phyloP scores from a whole-genome alignment of 1,284 basidiomycete species.

The Ceratobasidium sp. region DNA sequence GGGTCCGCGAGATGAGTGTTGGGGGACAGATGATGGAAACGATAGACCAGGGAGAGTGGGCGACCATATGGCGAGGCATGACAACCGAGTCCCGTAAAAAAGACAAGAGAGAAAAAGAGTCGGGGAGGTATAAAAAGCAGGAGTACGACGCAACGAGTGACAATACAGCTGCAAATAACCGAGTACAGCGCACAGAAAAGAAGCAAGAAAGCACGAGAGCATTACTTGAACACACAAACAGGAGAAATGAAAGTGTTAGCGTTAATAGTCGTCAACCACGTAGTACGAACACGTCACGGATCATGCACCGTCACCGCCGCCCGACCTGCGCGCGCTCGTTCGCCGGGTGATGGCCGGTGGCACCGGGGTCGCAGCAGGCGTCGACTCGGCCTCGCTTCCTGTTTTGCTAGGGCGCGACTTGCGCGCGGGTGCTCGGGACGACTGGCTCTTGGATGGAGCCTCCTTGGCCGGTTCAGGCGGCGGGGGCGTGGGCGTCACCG shows the following conservation, averaged over 20 bases:
- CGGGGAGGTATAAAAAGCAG: conserved; percentile 12
- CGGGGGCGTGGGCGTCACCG: conserved; percentile 32
- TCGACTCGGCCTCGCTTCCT: conserved; percentile 18
- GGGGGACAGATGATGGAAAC: not conserved
- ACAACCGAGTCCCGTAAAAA: conserved; percentile 27
- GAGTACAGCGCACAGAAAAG: conserved; percentile 29
- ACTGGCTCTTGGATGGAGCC: conserved; percentile 14
- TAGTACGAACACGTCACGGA: not conserved
- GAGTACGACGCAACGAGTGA: conserved; percentile 31
- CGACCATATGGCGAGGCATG: conserved; percentile 11
- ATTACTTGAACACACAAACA: not conserved
- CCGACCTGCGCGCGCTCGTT: conserved; percentile 31
- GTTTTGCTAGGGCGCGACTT: conserved; percentile 28
- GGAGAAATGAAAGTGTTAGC: not conserved
- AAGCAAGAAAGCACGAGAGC: conserved; percentile 30
- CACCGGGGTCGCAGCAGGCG: not conserved
- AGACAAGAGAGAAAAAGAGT: not conserved
- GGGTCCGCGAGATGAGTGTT: conserved; percentile 27
- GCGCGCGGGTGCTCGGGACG: not conserved
- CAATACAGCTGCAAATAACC: conserved; percentile 24
- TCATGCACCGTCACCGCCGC: conserved; percentile 6
- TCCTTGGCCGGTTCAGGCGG: conserved; percentile 12
- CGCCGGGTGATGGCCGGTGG: conserved; percentile 17
- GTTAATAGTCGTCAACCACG: not conserved
- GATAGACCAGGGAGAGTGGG: conserved; percentile 20